Base-by-base conservation (phyloP, 2,329 filamentous ascomycete genomes). In the Alternaria rosae region DNA sequence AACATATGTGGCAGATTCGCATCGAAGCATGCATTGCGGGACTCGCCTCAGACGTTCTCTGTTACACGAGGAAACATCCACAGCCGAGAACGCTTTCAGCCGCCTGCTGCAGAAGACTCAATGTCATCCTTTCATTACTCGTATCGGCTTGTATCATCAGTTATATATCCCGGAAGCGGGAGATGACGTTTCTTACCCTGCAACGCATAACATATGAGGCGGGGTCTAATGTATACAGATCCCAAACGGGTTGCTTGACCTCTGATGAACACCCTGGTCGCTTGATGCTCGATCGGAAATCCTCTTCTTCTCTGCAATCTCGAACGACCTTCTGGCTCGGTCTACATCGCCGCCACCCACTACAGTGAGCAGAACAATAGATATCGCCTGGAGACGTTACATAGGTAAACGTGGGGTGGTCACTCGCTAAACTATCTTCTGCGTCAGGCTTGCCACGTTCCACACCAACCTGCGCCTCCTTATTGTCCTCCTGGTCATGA, bases 151-250 rank as follows among this genome's bases (percentile, higher is more conserved):
- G 21, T 51, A 57, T 55, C 23, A 38, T 20, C 47, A 5, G 35
- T 28, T 25, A 21, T 42, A 47, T 56, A 15, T 20, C n/a, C 58
- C 30, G 17, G 45, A 30, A 45, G 30, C 58, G 38, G 53, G 45
- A 57, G 32, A 55, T 57, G 58, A 52, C 53, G 53, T 61, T 52
- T 35, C 45, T 54, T 41, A 41, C 58, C 53, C 58, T 57, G 53
- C 25, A 11, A 25, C 55, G 38, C 45, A 57, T 28, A 47, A 52
- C 53, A 52, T 51, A 45, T 42, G 50, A 50, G 17, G 23, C 38
- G 13, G 17, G 20, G 17, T 43, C 25, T 21, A 41, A 30, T 44
- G 23, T 26, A 28, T 41, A 43, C 38, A n/a, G 25, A 28, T 44
- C 8, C 11, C 5, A n/a, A 53, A 21, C 32, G 28, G 47, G 11